Evolutionary conservation across 2,329 filamentous ascomycete genomes (phyloP).

Genomic region (Phyllosticta ampelicida): DNA sequence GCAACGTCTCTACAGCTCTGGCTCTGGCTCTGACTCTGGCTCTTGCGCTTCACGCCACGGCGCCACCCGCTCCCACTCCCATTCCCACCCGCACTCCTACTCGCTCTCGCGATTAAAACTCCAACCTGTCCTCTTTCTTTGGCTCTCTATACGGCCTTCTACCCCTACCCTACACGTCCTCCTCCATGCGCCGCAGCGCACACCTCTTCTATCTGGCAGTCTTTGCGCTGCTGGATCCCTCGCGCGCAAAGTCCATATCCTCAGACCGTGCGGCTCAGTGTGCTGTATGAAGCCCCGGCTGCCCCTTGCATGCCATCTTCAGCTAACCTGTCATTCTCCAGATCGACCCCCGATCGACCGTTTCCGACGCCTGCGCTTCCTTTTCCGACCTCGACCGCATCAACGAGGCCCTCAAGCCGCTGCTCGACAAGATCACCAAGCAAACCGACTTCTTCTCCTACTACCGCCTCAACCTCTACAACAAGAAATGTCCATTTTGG

Average conservation of each 20-base stretch:
- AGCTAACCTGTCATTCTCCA: conserved; percentile 31
- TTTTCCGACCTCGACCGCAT: conserved; percentile 81
- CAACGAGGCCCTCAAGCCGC: conserved; percentile 65
- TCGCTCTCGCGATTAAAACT: too few relatives aligned
- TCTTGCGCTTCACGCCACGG: conserved; percentile 2
- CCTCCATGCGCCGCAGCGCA: conserved; percentile 41
- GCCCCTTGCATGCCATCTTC: conserved; percentile 14
- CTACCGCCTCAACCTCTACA: conserved; percentile 89
- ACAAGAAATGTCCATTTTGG: conserved; percentile 95
- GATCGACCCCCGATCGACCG: conserved; percentile 81
- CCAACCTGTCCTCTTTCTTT: conserved; percentile 29
- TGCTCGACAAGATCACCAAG: conserved; percentile 68
- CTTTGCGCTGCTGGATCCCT: conserved; percentile 45
- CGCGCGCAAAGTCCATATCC: conserved; percentile 25
- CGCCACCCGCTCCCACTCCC: background rate
- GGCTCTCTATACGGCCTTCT: too few relatives aligned
- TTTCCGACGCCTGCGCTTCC: conserved; percentile 88
- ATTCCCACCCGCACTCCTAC: too few relatives aligned
- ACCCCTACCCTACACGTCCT: conserved; percentile 10
- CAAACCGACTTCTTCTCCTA: conserved; percentile 97
- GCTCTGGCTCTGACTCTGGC: background rate
- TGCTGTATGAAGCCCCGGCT: conserved; percentile 38
- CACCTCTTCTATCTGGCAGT: conserved; percentile 51
- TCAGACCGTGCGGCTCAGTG: conserved; percentile 39
- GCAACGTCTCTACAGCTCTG: background rate